Base-by-base conservation (phyloP, 2,329 filamentous ascomycete genomes). In the Cladosporium sp. region DNA sequence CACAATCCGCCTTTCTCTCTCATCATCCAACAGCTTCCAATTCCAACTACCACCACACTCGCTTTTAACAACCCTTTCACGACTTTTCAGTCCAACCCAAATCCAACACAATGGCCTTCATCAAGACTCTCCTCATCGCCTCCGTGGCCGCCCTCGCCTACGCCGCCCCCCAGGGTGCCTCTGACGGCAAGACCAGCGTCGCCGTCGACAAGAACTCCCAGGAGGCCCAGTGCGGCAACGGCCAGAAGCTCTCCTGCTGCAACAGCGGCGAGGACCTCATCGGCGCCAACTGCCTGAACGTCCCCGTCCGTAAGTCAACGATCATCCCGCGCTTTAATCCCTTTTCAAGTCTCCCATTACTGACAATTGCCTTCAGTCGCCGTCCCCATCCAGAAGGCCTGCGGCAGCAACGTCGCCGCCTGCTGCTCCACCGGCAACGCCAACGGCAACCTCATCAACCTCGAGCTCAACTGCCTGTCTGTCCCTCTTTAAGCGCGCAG, bases 211-310 rank as follows among this genome's bases (percentile, higher is more conserved):
- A 13, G 36, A 15, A 32, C 30, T 32, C 38, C 37, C 17, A 15
- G 19, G 29, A 41, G 17, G 37, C 45, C 7, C 24, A 8, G 17
- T 48, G 45, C 45, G 45, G 45, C n/a, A 48, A 48, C 45, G 45
- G 45, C 45, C 45, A 48, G 45, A 48, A 48, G 45, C 45, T 48
- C 45, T 27, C 45, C 45, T 48, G 45, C 45, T 48, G 45, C 45
- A 48, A 48, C 45, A 34, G 29, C 27, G 45, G 45, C 13, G 45
- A 48, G 45, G 45, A 48, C 37, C 45, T 48, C 37, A 48, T 48
- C 45, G 45, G 45, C 18, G 24, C 29, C 37, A 48, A 48, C 45
- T 48, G 45, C 45, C 34, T 48, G 37, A 48, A 37, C 45, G n/a
- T 48, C 37, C 45, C 45, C 37, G 32, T 48, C 29, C 45, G 45